These are phyloP conservation scores for Cyclotella atomus DNA, from an alignment of 108 stramenopile genomes.

Conservation along the genomic window DNA sequence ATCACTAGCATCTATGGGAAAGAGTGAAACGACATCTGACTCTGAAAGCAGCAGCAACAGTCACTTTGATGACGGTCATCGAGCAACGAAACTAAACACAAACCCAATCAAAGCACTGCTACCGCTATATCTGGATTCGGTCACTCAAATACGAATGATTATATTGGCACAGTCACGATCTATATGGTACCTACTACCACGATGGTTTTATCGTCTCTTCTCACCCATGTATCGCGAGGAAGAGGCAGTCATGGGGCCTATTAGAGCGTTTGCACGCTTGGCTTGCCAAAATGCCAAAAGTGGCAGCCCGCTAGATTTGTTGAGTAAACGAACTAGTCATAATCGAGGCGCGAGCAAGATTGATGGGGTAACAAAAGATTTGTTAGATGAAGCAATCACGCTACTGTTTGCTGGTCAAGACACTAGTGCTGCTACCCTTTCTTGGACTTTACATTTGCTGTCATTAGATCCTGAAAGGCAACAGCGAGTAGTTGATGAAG, in stretches of 20 bases:
- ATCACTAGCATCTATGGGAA: constrained; percentile 4
- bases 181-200: constrained; percentile 86
- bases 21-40: neutral
- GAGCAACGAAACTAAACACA: constrained; percentile 1
- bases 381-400: constrained; percentile 90
- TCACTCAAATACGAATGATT: constrained; percentile 91
- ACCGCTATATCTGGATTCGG: constrained; percentile 73
- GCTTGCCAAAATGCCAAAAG: constrained; percentile 69
- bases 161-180: constrained; percentile 91
- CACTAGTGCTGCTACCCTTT: constrained; percentile 92
- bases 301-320: constrained; percentile 61
- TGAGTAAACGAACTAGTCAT: constrained; percentile 52
- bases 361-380: constrained; percentile 46
- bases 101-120: constrained; percentile 42
- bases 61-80: too few relatives aligned
- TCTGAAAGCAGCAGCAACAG: too few relatives aligned
- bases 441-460: constrained; percentile 92
- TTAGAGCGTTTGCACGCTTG: constrained; percentile 74
- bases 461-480: constrained; percentile 78
- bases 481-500: constrained; percentile 61
- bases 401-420: constrained; percentile 95
- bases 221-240: constrained; percentile 84
- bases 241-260: constrained; percentile 77
- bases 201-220: constrained; percentile 81
- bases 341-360: constrained; percentile 2